Evolutionary conservation across 1,284 basidiomycete species (phyloP).

Genomic region (Pholiota adiposa): DNA sequence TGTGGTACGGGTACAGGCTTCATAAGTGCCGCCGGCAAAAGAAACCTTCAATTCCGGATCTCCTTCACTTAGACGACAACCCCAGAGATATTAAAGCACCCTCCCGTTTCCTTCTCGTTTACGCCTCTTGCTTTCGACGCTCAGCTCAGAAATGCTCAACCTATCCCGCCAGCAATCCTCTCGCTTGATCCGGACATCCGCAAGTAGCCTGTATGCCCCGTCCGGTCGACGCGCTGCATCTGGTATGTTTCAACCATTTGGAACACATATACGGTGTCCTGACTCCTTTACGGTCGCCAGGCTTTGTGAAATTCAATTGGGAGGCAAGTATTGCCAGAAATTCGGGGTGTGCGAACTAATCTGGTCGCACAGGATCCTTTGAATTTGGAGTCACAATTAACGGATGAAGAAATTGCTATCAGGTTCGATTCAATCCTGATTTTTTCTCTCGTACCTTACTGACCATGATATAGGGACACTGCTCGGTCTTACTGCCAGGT

Average conservation of each 20-base stretch:
- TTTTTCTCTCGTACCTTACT: slow-evolving; percentile 10
- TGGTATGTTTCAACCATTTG: slow-evolving; percentile 17
- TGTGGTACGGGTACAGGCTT: background rate
- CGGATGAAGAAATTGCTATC: slow-evolving; percentile 91
- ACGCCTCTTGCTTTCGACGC: background rate
- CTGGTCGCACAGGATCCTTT: slow-evolving; percentile 68
- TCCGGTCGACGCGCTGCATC: slow-evolving; percentile 24
- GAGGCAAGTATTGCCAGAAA: slow-evolving; percentile 48
- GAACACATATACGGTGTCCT: background rate
- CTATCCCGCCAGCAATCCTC: slow-evolving; percentile 18
- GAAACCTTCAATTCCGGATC: slow-evolving; percentile 7
- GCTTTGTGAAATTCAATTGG: slow-evolving; percentile 68
- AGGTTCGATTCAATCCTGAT: slow-evolving; percentile 50
- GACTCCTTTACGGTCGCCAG: slow-evolving; percentile 27
- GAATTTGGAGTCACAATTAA: slow-evolving; percentile 76
- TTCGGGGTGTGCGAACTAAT: background rate
- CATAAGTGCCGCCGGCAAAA: background rate
- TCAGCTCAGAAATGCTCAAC: slow-evolving; percentile 16
- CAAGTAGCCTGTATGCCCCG: slow-evolving; percentile 5
- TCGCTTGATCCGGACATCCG: slow-evolving; percentile 6
- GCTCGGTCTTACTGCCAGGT: slow-evolving; percentile 86
- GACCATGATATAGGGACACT: slow-evolving; percentile 62
- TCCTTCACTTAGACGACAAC: background rate
- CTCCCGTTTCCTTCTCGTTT: background rate
- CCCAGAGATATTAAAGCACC: background rate